These are phyloP conservation scores for Mycena venus DNA, from an alignment of 768 basidiomycete species.

Conservation along the genomic window DNA sequence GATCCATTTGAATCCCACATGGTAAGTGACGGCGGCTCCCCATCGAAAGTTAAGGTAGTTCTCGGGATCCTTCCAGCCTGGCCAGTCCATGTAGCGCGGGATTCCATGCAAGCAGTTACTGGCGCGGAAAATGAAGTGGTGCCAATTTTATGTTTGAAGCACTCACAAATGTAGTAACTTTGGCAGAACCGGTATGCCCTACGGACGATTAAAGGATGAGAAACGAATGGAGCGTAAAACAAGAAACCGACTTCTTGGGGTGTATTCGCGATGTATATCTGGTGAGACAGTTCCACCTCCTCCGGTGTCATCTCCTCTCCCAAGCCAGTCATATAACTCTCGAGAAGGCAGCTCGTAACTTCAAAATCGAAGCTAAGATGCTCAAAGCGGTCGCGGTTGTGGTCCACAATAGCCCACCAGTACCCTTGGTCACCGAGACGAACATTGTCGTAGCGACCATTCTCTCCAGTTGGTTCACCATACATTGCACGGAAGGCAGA, in stretches of 20 bases:
- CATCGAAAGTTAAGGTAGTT: constrained; percentile 55
- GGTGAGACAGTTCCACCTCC: constrained; percentile 49
- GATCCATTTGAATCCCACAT: constrained; percentile 63
- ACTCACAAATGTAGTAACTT: constrained; percentile 67
- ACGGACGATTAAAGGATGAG: not conserved
- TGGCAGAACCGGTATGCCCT: constrained; percentile 57
- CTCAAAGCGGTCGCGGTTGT: constrained; percentile 55
- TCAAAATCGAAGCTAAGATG: constrained; percentile 62
- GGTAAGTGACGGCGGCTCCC: constrained; percentile 59
- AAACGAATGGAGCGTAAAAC: not conserved
- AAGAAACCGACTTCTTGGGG: constrained; percentile 50
- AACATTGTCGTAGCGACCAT: constrained; percentile 57
- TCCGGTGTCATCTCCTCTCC: constrained; percentile 54
- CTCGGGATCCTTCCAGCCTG: constrained; percentile 58
- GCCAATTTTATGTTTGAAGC: not conserved
- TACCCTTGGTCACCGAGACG: constrained; percentile 67
- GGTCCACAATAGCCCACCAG: constrained; percentile 67
- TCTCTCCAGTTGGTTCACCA: constrained; percentile 51
- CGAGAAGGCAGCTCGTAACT: constrained; percentile 62
- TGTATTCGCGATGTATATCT: constrained; percentile 51
- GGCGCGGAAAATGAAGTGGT: not conserved
- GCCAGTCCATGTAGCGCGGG: constrained; percentile 59
- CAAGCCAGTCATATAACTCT: constrained; percentile 59
- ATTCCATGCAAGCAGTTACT: constrained; percentile 60
- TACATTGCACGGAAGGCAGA: constrained; percentile 59